phyloP scores from a whole-genome alignment of 139 green algal genomes.

The Picochlorum costavermella region DNA sequence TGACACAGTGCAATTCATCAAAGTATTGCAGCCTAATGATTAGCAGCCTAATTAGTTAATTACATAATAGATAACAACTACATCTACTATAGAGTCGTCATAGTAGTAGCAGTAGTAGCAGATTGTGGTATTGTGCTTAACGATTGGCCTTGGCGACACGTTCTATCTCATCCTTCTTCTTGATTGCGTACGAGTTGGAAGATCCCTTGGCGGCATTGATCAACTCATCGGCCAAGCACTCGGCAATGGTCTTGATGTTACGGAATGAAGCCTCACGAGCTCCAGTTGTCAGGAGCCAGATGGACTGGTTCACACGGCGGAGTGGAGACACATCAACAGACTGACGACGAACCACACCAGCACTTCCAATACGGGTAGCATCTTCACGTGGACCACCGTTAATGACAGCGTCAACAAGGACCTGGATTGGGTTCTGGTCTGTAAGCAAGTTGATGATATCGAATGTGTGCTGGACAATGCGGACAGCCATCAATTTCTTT shows the following conservation, averaged over 20 bases:
- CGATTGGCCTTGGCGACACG: slow-evolving; percentile 99
- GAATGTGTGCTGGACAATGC: slow-evolving; percentile 97
- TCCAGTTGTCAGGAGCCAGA: slow-evolving; percentile 91
- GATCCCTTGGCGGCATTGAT: slow-evolving; percentile 99
- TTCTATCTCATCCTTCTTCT: slow-evolving; percentile 99
- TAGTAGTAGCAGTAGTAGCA: too few relatives aligned
- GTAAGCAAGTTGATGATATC: slow-evolving; percentile 98
- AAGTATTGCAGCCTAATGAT: too few relatives aligned
- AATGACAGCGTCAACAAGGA: slow-evolving; percentile 98
- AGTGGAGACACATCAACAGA: slow-evolving; percentile 99
- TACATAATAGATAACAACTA: too few relatives aligned
- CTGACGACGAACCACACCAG: slow-evolving; percentile 93
- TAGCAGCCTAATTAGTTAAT: too few relatives aligned
- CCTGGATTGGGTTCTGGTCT: slow-evolving; percentile 98
- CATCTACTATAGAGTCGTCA: too few relatives aligned
- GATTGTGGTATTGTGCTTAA: slow-evolving; percentile 49
- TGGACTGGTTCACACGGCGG: slow-evolving; percentile 95
- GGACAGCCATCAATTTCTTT: slow-evolving; percentile 98
- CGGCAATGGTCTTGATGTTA: slow-evolving; percentile 99
- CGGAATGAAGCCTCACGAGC: slow-evolving; percentile 93
- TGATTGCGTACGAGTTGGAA: slow-evolving; percentile 98
- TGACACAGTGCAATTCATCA: too few relatives aligned
- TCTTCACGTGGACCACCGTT: slow-evolving; percentile 98
- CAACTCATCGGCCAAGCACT: slow-evolving; percentile 98
- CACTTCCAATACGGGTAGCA: slow-evolving; percentile 93